phyloP scores from a whole-genome alignment of 2,329 filamentous ascomycete genomes.

The Penicillium sp. region DNA sequence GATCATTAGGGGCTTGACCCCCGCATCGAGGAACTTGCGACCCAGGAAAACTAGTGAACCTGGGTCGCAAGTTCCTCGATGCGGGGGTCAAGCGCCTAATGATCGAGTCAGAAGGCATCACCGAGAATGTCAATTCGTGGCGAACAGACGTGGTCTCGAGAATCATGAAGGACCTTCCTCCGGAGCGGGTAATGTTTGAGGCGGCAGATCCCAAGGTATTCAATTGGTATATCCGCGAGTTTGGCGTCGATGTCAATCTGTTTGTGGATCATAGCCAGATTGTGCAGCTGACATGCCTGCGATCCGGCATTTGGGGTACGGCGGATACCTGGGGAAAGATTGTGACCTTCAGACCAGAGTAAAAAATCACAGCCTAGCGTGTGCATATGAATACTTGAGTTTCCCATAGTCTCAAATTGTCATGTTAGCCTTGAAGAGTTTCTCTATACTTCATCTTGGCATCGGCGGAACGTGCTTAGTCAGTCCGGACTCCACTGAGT shows the following conservation, averaged over 20 bases:
- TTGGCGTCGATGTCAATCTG: slow-evolving; percentile 58
- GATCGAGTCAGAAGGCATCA: slow-evolving; percentile 63
- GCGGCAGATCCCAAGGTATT: slow-evolving; percentile 58
- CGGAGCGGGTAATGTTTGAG: slow-evolving; percentile 60
- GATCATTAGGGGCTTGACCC: no score
- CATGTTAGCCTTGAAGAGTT: neutral
- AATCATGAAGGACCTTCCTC: slow-evolving; percentile 54
- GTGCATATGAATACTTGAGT: neutral
- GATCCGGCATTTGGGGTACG: slow-evolving; percentile 58
- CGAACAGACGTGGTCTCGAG: slow-evolving; percentile 57
- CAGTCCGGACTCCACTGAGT: slow-evolving; percentile 7
- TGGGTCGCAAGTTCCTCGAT: slow-evolving; percentile 54
- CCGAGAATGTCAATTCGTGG: slow-evolving; percentile 58
- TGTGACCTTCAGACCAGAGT: slow-evolving; percentile 39
- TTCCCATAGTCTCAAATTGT: neutral
- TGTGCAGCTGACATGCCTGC: slow-evolving; percentile 55
- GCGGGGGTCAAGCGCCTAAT: slow-evolving; percentile 58
- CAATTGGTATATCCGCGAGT: slow-evolving; percentile 60
- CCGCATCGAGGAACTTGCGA: no score
- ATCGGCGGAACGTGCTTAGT: slow-evolving; percentile 12
- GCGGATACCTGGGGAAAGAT: slow-evolving; percentile 59
- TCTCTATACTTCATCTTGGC: slow-evolving; percentile 2
- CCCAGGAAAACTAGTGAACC: slow-evolving; percentile 51
- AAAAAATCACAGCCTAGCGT: neutral
- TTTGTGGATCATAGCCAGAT: slow-evolving; percentile 62